phyloP scores from a whole-genome alignment of 129 eudicot species.

The Saposhnikovia divaricata region DNA sequence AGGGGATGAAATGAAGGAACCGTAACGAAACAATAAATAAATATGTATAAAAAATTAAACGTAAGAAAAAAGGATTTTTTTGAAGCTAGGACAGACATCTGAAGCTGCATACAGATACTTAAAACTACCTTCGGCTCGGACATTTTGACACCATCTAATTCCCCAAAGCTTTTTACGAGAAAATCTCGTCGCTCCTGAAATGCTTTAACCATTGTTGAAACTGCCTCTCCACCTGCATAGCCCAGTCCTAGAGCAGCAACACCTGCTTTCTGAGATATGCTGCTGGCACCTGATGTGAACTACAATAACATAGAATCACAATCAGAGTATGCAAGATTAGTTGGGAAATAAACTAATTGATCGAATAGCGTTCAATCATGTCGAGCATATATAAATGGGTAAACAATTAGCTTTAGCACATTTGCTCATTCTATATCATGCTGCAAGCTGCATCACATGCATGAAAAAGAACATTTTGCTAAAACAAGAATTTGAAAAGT shows the following conservation, averaged over 20 bases:
- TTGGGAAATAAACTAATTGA: not conserved
- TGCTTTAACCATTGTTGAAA: slow-evolving; percentile 84
- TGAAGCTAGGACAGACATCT: not conserved
- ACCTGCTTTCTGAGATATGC: slow-evolving; percentile 86
- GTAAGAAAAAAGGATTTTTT: not conserved
- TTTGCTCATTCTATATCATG: not conserved
- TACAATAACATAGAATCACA: slow-evolving; percentile 18
- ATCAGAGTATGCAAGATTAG: not conserved
- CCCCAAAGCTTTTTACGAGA: slow-evolving; percentile 66
- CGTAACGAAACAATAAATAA: not conserved
- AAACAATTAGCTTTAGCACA: not conserved
- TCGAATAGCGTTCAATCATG: not conserved
- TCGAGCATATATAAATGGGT: not conserved
- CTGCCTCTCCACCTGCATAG: slow-evolving; percentile 92
- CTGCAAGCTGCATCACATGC: not conserved
- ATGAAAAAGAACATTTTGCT: not conserved
- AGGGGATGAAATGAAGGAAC: not conserved
- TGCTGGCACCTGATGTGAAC: slow-evolving; percentile 96
- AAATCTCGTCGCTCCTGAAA: slow-evolving; percentile 75
- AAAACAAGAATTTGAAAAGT: not conserved
- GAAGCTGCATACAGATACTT: not conserved
- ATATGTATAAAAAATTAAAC: not conserved
- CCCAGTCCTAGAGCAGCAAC: slow-evolving; percentile 97
- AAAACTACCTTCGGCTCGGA: slow-evolving; percentile 87
- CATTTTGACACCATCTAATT: slow-evolving; percentile 74